A percentile compares a stretch with the other conserved stretches of the same genome.
Evolutionary conservation across 441 rosid species (phyloP).

Genomic region (Lepidium campestre): DNA sequence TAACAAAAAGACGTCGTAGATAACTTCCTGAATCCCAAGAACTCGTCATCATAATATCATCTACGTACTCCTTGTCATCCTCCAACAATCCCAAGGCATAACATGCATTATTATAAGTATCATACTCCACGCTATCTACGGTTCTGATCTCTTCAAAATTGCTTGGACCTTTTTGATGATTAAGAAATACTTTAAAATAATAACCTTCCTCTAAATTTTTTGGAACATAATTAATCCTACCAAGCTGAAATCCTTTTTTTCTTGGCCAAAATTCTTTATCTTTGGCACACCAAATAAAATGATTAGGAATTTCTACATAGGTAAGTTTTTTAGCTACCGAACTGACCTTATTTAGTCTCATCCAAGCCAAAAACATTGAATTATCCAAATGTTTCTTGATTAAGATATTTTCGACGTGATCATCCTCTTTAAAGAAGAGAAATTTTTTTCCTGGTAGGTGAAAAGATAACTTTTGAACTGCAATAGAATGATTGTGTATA

Average conservation of each 20-base stretch:
- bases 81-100: too few relatives aligned
- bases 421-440: not conserved
- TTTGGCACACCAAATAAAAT: not conserved
- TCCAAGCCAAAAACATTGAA: not conserved
- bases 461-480: not conserved
- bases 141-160: not conserved
- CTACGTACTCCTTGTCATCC: not conserved
- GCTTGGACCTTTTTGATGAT: not conserved
- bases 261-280: not conserved
- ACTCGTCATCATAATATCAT: not conserved
- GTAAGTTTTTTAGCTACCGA: accelerated
- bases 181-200: not conserved
- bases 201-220: not conserved
- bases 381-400: not conserved
- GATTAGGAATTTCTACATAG: not conserved
- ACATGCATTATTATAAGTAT: too few relatives aligned
- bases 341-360: not conserved
- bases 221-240: not conserved
- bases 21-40: not conserved
- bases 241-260: not conserved
- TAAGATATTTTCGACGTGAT: not conserved
- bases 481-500: not conserved
- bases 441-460: not conserved
- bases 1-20: not conserved
- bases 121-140: accelerated